These are phyloP conservation scores for Carex sylvatica DNA, from an alignment of 202 grass and related monocot genomes.

Conservation along the genomic window DNA sequence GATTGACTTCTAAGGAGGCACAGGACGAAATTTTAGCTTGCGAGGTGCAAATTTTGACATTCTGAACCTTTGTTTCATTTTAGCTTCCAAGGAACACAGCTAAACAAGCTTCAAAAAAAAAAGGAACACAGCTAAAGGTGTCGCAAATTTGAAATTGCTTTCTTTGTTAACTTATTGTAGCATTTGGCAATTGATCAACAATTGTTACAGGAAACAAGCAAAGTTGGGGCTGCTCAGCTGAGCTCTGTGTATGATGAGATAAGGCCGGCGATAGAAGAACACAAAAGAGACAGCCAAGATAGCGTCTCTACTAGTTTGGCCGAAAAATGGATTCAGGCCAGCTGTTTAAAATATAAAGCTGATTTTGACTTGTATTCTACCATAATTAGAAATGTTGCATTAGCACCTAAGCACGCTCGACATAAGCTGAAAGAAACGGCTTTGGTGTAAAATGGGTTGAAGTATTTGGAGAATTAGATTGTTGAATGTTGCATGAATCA, in stretches of 20 bases:
- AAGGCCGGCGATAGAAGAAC: slow-evolving; percentile 87
- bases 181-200: slow-evolving; percentile 8
- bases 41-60: slow-evolving; percentile 45
- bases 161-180: neutral
- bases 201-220: slow-evolving; percentile 55
- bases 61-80: slow-evolving; percentile 14
- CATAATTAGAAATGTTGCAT: slow-evolving; percentile 64
- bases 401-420: slow-evolving; percentile 29
- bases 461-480: slow-evolving; percentile 64
- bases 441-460: slow-evolving; percentile 46
- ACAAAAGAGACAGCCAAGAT: slow-evolving; percentile 87
- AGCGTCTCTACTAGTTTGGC: slow-evolving; percentile 83
- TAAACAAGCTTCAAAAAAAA: no score
- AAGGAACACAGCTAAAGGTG: no score
- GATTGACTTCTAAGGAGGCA: slow-evolving; percentile 51
- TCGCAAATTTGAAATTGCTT: neutral
- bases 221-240: slow-evolving; percentile 49
- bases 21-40: slow-evolving; percentile 75
- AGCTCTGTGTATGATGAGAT: slow-evolving; percentile 79
- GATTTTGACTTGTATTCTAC: slow-evolving; percentile 80
- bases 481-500: slow-evolving; percentile 20
- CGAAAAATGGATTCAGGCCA: slow-evolving; percentile 85
- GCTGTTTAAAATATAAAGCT: slow-evolving; percentile 85
- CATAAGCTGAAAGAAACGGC: slow-evolving; percentile 20
- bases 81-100: no score